Conservation (phyloP, 139 green algal genomes). For the Marvania coccoides region DNA sequence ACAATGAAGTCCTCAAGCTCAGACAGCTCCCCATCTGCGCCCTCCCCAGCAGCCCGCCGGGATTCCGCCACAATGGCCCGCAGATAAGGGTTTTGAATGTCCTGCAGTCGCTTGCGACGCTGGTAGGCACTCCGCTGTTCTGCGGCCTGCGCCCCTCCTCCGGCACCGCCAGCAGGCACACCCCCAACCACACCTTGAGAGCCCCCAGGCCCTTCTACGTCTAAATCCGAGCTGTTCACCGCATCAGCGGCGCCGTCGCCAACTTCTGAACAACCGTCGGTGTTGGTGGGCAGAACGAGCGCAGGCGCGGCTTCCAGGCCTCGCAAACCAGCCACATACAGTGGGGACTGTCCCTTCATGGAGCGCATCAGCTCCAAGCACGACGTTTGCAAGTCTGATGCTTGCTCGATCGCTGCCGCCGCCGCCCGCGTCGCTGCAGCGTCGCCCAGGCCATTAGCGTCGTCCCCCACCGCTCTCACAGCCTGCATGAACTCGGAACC, state of each 20-base stretch:
- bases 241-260: neutral
- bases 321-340: neutral
- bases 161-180: neutral
- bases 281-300: neutral
- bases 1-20: constrained; percentile 39
- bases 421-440: neutral
- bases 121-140: neutral
- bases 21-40: constrained; percentile 16
- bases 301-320: constrained; percentile 7
- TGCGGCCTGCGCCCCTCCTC: neutral
- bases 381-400: neutral
- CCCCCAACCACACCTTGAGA: neutral
- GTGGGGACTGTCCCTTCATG: neutral
- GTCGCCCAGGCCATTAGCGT: neutral
- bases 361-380: neutral
- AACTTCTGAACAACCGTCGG: neutral
- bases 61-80: constrained; percentile 22
- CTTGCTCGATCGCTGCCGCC: neutral
- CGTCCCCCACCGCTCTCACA: too few species aligned
- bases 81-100: constrained; percentile 17
- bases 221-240: neutral
- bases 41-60: neutral
- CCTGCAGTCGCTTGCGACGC: neutral
- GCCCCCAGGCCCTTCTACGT: neutral
- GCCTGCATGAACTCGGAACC: neutral